Base-by-base conservation (phyloP, 2,329 filamentous ascomycete species). In the Pseudopithomyces chartarum region DNA sequence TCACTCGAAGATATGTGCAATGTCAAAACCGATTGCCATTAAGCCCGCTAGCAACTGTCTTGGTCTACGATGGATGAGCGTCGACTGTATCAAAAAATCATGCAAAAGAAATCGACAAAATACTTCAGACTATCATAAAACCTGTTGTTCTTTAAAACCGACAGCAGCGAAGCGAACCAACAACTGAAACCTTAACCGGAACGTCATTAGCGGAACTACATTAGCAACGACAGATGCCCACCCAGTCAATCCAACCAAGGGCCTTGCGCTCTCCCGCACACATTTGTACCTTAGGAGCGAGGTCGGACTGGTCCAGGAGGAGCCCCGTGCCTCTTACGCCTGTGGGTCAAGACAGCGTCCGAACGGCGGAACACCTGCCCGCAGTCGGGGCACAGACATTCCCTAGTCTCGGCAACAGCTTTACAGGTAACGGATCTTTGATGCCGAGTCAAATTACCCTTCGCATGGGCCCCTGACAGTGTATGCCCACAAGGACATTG, bases 371-470 rank as follows among this genome's bases (percentile, higher is more conserved):
- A 73, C n/a, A 57, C 51, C 40, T 62, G 65, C 3, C 34, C 57
- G 51, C 70, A 73, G 4, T 57, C 61, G 4, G 61, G 58, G 38
- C 67, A 72, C 3, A 22, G 38, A 34, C 66, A 59, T 26, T 50
- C 44, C 33, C 62, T 66, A 8, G 61, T 55, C 48, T 57, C 56
- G 8, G 56, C 57, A 12, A 60, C 63, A 3, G 60, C 62, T 29
- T 49, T 36, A 33, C 69, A 73, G 12, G 54, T 59, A 40, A 60
- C 54, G 6, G 68, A 67, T 29, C 69, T 70, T 19, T 63, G 49
- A 52, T 72, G 69, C 2, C 70, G 67, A 1, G 64, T 67, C 6
- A 73, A 55, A 32, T 73, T 73, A 8, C 69, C 68, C 5, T 61
- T 54, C 17, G 68, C 69, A 43, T 73, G 65, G 1, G 58, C 52